Evolutionary conservation across 148 eudicot species (phyloP).

Genomic region (Diospyros kaki): DNA sequence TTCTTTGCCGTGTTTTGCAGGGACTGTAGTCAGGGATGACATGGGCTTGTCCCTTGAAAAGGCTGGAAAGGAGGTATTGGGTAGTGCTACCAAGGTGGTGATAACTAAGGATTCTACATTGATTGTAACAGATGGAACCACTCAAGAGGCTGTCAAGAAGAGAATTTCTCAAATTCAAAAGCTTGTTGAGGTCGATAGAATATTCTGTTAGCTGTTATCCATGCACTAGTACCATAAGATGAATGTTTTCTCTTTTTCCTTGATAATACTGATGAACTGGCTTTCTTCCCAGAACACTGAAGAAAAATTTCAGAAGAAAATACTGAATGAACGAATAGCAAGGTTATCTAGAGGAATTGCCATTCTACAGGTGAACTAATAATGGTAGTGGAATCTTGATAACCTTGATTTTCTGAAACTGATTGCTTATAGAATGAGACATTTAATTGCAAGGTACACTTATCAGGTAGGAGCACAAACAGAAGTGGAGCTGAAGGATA

Average conservation of each 20-base stretch:
- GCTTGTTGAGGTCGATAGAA: constrained; percentile 58
- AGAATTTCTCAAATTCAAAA: constrained; percentile 64
- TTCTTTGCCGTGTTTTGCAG: constrained; percentile 25
- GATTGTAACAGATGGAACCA: constrained; percentile 88
- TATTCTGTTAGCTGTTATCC: neutral
- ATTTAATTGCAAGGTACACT: neutral
- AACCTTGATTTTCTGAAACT: neutral
- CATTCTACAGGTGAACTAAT: constrained; percentile 55
- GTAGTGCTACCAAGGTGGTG: constrained; percentile 67
- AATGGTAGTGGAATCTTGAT: neutral
- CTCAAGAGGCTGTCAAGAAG: constrained; percentile 53
- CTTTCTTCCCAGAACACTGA: constrained; percentile 52
- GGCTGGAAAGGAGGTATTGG: constrained; percentile 56
- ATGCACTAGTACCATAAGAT: neutral
- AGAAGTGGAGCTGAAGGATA: constrained; percentile 74
- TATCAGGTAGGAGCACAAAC: constrained; percentile 89
- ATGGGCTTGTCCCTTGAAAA: constrained; percentile 69
- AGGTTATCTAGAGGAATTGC: constrained; percentile 82
- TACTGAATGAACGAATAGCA: constrained; percentile 74
- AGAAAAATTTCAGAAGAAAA: constrained; percentile 68
- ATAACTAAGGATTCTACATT: constrained; percentile 74
- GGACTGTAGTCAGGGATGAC: constrained; percentile 81
- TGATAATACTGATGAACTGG: constrained; percentile 5
- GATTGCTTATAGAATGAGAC: neutral
- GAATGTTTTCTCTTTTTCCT: neutral